Evolutionary conservation across 192 early-diverging fungal species (phyloP).

Genomic region (Coemansia nantahalensis): DNA sequence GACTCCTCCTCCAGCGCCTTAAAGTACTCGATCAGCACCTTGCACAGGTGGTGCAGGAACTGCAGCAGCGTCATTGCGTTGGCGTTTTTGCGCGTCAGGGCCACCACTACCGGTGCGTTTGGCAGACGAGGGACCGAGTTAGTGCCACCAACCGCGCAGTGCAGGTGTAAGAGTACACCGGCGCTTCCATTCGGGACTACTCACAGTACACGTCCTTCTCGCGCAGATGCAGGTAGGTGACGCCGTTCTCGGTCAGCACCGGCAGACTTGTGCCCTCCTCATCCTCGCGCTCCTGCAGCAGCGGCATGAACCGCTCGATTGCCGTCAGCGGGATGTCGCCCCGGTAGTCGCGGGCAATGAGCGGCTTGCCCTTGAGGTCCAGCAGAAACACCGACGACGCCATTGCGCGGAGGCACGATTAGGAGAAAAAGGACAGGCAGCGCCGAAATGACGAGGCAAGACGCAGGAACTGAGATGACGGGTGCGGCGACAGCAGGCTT

Average conservation of each 20-base stretch:
- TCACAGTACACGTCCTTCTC: slow-evolving; percentile 90
- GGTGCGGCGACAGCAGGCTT: no score
- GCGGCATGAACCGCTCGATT: slow-evolving; percentile 97
- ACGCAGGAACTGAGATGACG: no score
- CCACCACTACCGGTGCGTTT: slow-evolving; percentile 59
- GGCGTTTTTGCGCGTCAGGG: slow-evolving; percentile 95
- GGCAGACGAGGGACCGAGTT: neutral
- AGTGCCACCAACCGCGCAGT: neutral
- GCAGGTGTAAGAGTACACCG: no score
- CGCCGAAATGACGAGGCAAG: neutral
- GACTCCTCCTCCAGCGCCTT: no score
- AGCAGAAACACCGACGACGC: slow-evolving; percentile 85
- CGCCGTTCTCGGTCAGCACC: slow-evolving; percentile 92
- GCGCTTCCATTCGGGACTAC: no score
- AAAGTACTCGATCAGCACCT: slow-evolving; percentile 92
- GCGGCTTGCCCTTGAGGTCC: slow-evolving; percentile 98
- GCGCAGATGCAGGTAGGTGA: slow-evolving; percentile 91
- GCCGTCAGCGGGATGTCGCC: slow-evolving; percentile 97
- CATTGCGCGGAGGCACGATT: slow-evolving; percentile 19
- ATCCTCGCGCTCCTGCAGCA: slow-evolving; percentile 91
- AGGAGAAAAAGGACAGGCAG: slow-evolving; percentile 1
- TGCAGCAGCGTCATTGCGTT: slow-evolving; percentile 93
- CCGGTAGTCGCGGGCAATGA: slow-evolving; percentile 96
- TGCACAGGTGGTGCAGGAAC: slow-evolving; percentile 90
- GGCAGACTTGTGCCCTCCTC: slow-evolving; percentile 86